A percentile compares a stretch with the other conserved stretches of the same genome.
These are phyloP conservation scores for Verbena officinalis DNA, from an alignment of 257 asterid genomes.

Conservation along the genomic window DNA sequence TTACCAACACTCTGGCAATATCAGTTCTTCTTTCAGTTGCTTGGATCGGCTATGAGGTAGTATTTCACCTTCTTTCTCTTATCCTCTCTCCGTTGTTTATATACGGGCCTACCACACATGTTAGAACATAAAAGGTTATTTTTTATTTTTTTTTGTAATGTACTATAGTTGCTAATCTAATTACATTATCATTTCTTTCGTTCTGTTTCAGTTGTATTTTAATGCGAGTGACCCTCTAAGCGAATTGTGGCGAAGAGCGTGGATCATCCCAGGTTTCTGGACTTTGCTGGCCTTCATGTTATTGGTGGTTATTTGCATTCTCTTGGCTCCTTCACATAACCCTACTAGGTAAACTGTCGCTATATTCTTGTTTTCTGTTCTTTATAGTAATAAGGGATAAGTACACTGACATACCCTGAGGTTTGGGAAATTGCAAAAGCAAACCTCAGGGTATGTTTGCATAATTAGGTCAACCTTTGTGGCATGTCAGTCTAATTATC, in stretches of 20 bases:
- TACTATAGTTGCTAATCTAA: conserved; percentile 22
- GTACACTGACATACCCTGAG: no score
- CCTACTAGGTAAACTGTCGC: conserved; percentile 74
- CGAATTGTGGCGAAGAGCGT: conserved; percentile 89
- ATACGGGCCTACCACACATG: no score
- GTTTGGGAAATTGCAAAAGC: no score
- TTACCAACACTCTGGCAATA: conserved; percentile 84
- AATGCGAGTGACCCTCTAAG: conserved; percentile 95
- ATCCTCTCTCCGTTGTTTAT: no score
- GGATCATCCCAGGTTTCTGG: conserved; percentile 99
- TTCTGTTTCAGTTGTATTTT: conserved; percentile 74
- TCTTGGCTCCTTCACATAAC: conserved; percentile 87
- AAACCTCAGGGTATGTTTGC: no score
- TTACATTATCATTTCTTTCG: conserved; percentile 16
- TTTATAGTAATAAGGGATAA: background rate
- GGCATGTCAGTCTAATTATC: no score
- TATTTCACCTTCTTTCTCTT: conserved; percentile 1
- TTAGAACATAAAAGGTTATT: background rate
- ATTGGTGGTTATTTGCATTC: conserved; percentile 78
- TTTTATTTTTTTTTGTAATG: background rate
- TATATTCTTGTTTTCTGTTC: background rate
- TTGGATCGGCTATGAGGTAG: conserved; percentile 99
- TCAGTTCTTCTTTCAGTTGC: conserved; percentile 88
- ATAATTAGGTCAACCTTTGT: no score
- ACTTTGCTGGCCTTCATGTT: conserved; percentile 72